These are phyloP conservation scores for Stagonosporopsis chrysanthemi DNA, from an alignment of 2,329 filamentous ascomycete genomes.

Conservation along the genomic window DNA sequence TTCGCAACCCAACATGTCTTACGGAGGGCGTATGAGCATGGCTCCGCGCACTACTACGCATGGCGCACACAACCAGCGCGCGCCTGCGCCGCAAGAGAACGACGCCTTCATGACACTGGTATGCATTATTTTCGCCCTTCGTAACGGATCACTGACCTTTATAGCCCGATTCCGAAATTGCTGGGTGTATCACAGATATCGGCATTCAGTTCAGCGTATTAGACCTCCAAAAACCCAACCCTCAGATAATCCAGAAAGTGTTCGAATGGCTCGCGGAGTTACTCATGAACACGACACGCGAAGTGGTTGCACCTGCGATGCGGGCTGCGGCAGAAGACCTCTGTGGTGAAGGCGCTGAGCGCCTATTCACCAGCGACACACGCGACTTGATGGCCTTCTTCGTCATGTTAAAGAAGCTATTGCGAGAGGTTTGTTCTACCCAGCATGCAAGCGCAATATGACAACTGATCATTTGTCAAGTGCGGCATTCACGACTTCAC, in stretches of 20 bases:
- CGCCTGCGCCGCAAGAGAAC: conserved; percentile 52
- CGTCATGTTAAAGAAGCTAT: conserved; percentile 77
- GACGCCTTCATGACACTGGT: conserved; percentile 62
- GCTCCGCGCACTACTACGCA: conserved; percentile 52
- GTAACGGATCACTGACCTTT: conserved; percentile 24
- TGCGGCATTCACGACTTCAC: conserved; percentile 94
- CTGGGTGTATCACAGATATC: conserved; percentile 96
- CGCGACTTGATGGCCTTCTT: conserved; percentile 97
- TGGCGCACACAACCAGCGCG: conserved; percentile 45
- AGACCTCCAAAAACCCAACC: conserved; percentile 92
- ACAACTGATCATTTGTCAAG: conserved; percentile 50
- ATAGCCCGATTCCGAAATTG: conserved; percentile 78
- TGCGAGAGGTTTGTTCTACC: conserved; percentile 65
- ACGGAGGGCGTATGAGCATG: conserved; percentile 60
- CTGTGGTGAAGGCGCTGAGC: conserved; percentile 81
- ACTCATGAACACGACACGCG: conserved; percentile 90
- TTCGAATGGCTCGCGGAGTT: conserved; percentile 98
- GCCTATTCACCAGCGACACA: conserved; percentile 81
- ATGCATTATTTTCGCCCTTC: conserved; percentile 20
- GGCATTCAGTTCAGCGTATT: conserved; percentile 86
- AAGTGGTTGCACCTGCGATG: conserved; percentile 95
- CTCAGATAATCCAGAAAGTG: conserved; percentile 93
- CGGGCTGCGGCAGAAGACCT: conserved; percentile 87
- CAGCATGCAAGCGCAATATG: not conserved
- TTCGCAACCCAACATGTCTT: conserved; percentile 51